These are phyloP conservation scores for Suhomyces kilbournensis DNA, from an alignment of 805 yeast species.

Conservation along the genomic window DNA sequence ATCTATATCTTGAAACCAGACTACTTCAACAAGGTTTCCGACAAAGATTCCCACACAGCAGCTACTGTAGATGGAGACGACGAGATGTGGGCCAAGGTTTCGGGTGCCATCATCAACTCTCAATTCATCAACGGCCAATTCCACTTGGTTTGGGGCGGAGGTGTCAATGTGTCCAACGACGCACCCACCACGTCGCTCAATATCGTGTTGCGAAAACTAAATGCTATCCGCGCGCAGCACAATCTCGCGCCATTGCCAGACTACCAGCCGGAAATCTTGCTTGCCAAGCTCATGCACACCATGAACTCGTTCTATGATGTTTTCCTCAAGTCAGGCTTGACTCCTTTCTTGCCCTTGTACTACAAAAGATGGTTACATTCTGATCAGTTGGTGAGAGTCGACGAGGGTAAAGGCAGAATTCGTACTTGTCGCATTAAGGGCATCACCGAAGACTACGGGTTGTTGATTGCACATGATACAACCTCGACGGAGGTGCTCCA, in stretches of 20 bases:
- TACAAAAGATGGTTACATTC: conserved; percentile 85
- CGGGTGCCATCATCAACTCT: conserved; percentile 84
- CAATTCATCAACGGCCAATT: conserved; percentile 59
- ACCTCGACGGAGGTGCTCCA: conserved; percentile 50
- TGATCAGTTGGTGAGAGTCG: conserved; percentile 61
- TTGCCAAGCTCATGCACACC: conserved; percentile 67
- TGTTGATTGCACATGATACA: conserved; percentile 72
- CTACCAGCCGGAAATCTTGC: conserved; percentile 46
- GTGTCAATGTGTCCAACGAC: conserved; percentile 77
- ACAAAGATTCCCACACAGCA: conserved; percentile 28
- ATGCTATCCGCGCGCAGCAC: conserved; percentile 42
- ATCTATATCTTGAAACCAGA: conserved; percentile 73
- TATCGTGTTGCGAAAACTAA: conserved; percentile 59
- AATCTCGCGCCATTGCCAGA: conserved; percentile 47
- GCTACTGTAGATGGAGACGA: conserved; percentile 50
- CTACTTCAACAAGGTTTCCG: conserved; percentile 31
- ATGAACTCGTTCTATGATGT: conserved; percentile 59
- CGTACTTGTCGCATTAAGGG: conserved; percentile 64
- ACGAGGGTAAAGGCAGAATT: conserved; percentile 43
- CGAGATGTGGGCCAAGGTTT: conserved; percentile 68
- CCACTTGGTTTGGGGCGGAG: conserved; percentile 77
- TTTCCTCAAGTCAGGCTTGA: conserved; percentile 65
- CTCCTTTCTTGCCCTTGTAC: conserved; percentile 64
- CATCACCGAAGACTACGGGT: conserved; percentile 80
- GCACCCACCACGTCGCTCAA: conserved; percentile 92